Evolutionary conservation across 1,139 yeast genomes (phyloP).

Genomic region (Scheffersomyces titani): DNA sequence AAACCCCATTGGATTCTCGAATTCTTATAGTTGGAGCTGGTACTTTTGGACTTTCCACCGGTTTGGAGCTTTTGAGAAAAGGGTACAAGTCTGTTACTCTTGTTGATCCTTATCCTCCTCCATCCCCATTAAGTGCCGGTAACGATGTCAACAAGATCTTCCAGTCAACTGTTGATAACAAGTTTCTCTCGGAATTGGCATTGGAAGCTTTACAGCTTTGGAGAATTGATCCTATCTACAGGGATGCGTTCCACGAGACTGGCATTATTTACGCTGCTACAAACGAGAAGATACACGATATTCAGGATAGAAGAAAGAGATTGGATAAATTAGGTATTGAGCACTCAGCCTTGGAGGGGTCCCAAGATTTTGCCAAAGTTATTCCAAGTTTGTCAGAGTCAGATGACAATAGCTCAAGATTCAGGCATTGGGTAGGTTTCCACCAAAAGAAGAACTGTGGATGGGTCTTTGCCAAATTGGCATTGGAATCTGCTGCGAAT

Average conservation of each 20-base stretch:
- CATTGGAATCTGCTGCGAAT: conserved; percentile 23
- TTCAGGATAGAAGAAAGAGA: neutral
- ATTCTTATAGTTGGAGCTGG: conserved; percentile 20
- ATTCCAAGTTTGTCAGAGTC: conserved; percentile 5
- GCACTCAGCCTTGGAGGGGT: neutral
- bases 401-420: conserved; percentile 9
- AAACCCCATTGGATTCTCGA: neutral
- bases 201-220: conserved; percentile 42
- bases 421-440: conserved; percentile 19
- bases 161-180: conserved; percentile 42
- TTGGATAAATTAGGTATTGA: neutral
- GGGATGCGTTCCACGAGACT: conserved; percentile 31
- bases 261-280: conserved; percentile 26
- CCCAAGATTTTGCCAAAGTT: neutral
- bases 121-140: conserved; percentile 53
- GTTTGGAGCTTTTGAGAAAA: conserved; percentile 12
- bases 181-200: conserved; percentile 35
- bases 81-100: conserved; percentile 22
- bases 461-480: conserved; percentile 31
- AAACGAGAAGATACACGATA: neutral
- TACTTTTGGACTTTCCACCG: conserved; percentile 20
- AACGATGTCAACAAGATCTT: conserved; percentile 50
- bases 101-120: conserved; percentile 41
- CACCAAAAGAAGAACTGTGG: conserved; percentile 27
- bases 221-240: conserved; percentile 34